Base-by-base conservation (phyloP, 164 flowering plant species). In the Taxillus chinensis region DNA sequence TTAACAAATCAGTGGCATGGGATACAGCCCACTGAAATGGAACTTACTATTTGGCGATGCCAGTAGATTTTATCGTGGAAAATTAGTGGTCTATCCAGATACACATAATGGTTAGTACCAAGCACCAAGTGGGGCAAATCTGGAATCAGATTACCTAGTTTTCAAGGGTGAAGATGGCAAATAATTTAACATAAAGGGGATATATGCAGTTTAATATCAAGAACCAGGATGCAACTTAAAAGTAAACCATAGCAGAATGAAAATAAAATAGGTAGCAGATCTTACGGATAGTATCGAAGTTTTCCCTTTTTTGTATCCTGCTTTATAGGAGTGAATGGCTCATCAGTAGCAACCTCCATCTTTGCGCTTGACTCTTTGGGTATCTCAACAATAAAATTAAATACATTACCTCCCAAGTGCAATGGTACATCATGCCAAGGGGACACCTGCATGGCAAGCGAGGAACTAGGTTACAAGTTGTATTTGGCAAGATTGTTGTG, bases 271-370 rank as follows among this genome's bases (percentile, higher is more conserved):
- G 27, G 27, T 27, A 63, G 41, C 7, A n/a, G 38, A 54, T 45
- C 91, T 83, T 78, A 93, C 96, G 96, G 91, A 54, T 87, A 89
- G 62, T 79, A 93, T 75, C 97, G 82, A 59, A 92, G 96, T 49
- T 88, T 92, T 60, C 96, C 96, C 81, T 92, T 89, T 73, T 93
- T 93, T 5, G 87, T 93, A 65, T 93, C 99, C 69, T 93, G 99
- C 78, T 93, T 95, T 60, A 95, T 91, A 16, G 99, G 97, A 68
- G 96, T 95, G 73, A 11, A 79, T 37, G 69, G 79, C 69, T 92
- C 98, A 72, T 88, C 92, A 39, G 96, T 90, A 53, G 99, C 97
- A 73, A 95, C 93, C 78, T 91, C 99, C 99, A 95, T 95, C 79
- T 95, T 95, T 45, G 97, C 96, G 70, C 90, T 87, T 17, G 93